These are phyloP conservation scores for Syncephalis fuscata DNA, from an alignment of 371 early-diverging fungal genomes.

Conservation along the genomic window DNA sequence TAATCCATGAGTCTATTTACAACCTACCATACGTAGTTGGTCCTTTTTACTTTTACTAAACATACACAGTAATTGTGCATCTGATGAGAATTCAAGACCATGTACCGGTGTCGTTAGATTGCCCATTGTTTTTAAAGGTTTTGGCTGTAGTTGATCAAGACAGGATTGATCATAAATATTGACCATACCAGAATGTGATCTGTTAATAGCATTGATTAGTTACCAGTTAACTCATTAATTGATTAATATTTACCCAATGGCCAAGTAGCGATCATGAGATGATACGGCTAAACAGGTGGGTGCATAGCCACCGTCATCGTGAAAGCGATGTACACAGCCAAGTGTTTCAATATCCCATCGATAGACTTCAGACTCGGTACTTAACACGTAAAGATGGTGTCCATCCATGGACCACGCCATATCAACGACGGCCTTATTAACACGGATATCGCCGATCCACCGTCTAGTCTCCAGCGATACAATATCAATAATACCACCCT, in stretches of 20 bases:
- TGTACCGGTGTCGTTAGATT: slow-evolving; percentile 73
- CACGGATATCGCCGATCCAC: slow-evolving; percentile 65
- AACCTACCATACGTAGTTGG: slow-evolving; percentile 38
- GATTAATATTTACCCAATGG: slow-evolving; percentile 47
- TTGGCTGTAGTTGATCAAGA: slow-evolving; percentile 26
- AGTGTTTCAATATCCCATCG: slow-evolving; percentile 49
- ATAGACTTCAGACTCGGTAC: slow-evolving; percentile 46
- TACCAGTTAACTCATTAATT: neutral
- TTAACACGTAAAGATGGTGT: slow-evolving; percentile 38
- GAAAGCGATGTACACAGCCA: slow-evolving; percentile 52
- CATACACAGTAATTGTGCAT: slow-evolving; percentile 65
- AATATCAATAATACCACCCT: slow-evolving; percentile 62
- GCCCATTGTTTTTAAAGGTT: slow-evolving; percentile 51
- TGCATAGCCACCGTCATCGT: slow-evolving; percentile 67
- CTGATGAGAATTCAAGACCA: slow-evolving; percentile 59
- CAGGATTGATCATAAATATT: slow-evolving; percentile 59
- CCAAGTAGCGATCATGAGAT: slow-evolving; percentile 52
- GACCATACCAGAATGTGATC: slow-evolving; percentile 67
- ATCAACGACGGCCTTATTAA: slow-evolving; percentile 60
- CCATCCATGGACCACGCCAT: slow-evolving; percentile 45
- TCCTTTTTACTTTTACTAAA: slow-evolving; percentile 50
- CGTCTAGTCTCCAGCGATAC: slow-evolving; percentile 62
- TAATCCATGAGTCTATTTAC: neutral
- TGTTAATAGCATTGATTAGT: slow-evolving; percentile 9
- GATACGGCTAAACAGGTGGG: slow-evolving; percentile 53